Conservation (phyloP, 2,329 filamentous ascomycete species). For the Cordyceps militaris region DNA sequence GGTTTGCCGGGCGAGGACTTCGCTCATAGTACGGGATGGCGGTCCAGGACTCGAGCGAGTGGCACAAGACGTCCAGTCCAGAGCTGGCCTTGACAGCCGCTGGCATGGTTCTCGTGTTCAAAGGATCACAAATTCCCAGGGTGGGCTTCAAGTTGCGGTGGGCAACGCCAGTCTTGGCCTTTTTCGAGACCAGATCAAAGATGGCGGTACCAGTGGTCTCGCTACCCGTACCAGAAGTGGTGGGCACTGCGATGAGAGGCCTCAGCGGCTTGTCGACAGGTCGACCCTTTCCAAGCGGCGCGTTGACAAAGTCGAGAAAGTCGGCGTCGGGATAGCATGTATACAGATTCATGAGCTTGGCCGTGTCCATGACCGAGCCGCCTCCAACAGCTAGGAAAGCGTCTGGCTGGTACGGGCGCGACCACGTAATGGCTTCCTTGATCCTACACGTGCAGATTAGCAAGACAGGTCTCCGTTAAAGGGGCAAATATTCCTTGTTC, state of each 20-base stretch:
- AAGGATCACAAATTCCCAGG: conserved; percentile 73
- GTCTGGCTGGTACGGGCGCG: conserved; percentile 73
- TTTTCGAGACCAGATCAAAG: conserved; percentile 85
- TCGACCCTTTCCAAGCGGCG: conserved; percentile 79
- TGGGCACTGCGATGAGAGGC: conserved; percentile 76
- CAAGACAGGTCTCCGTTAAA: not conserved
- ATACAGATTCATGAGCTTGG: conserved; percentile 98
- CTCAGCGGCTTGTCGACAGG: conserved; percentile 64
- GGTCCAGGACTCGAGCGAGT: conserved; percentile 94
- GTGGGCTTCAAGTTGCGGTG: conserved; percentile 95
- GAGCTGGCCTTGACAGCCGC: conserved; percentile 86
- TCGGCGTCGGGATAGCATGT: conserved; percentile 83
- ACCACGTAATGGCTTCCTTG: conserved; percentile 81
- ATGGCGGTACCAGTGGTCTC: conserved; percentile 98
- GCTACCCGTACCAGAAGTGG: conserved; percentile 77
- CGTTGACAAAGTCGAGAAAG: conserved; percentile 97
- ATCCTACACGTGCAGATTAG: conserved; percentile 45
- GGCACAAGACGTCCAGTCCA: conserved; percentile 90
- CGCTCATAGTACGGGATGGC: conserved; percentile 91
- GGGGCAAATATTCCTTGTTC: conserved; percentile 23
- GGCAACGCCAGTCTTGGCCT: conserved; percentile 91
- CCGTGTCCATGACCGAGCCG: conserved; percentile 95
- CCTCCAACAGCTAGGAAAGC: conserved; percentile 84
- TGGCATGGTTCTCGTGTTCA: conserved; percentile 96
- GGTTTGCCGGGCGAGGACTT: conserved; percentile 75